Percentiles rank a stretch among this genome's conserved stretches.
Evolutionary conservation across 495 filamentous ascomycete species (phyloP).

Genomic region (Corynascus novoguineensis): DNA sequence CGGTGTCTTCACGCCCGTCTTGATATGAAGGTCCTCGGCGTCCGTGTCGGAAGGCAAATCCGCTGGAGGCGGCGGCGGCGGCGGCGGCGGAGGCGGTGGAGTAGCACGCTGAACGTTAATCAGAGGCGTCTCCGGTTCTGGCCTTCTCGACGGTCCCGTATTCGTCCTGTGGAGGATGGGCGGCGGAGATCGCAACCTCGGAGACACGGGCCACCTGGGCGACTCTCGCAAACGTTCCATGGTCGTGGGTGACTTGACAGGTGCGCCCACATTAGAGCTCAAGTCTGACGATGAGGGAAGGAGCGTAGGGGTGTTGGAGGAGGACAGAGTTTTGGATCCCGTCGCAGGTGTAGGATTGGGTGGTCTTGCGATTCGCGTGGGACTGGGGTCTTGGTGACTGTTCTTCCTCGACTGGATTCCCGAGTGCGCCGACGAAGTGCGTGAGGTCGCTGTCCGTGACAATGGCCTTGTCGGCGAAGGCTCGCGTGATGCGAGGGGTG

Average conservation of each 20-base stretch:
- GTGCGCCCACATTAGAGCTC: slow-evolving; percentile 46
- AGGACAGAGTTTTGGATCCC: slow-evolving; percentile 56
- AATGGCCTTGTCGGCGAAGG: slow-evolving; percentile 43
- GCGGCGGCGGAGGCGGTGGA: slow-evolving; percentile 39
- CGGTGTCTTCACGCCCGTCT: slow-evolving; percentile 57
- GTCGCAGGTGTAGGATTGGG: slow-evolving; percentile 54
- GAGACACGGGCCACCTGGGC: slow-evolving; percentile 62
- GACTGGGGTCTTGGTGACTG: slow-evolving; percentile 61
- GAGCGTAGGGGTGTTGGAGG: slow-evolving; percentile 55
- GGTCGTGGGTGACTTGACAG: slow-evolving; percentile 53
- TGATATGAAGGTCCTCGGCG: slow-evolving; percentile 47
- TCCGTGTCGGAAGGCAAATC: slow-evolving; percentile 44
- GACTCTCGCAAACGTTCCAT: slow-evolving; percentile 51
- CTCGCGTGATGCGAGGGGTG: slow-evolving; percentile 46
- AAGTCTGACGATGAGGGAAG: slow-evolving; percentile 53
- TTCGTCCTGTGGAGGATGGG: slow-evolving; percentile 46
- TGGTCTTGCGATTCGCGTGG: slow-evolving; percentile 50
- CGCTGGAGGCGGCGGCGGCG: slow-evolving; percentile 32
- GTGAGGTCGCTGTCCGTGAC: slow-evolving; percentile 25
- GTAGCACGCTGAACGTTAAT: slow-evolving; percentile 53
- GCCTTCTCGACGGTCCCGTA: slow-evolving; percentile 39
- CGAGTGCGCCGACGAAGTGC: slow-evolving; percentile 27
- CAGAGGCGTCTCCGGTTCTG: slow-evolving; percentile 43
- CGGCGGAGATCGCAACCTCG: slow-evolving; percentile 63
- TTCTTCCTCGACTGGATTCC: slow-evolving; percentile 61